These are phyloP conservation scores for Omphalotus olearius DNA, from an alignment of 1,284 basidiomycete genomes.

Conservation along the genomic window DNA sequence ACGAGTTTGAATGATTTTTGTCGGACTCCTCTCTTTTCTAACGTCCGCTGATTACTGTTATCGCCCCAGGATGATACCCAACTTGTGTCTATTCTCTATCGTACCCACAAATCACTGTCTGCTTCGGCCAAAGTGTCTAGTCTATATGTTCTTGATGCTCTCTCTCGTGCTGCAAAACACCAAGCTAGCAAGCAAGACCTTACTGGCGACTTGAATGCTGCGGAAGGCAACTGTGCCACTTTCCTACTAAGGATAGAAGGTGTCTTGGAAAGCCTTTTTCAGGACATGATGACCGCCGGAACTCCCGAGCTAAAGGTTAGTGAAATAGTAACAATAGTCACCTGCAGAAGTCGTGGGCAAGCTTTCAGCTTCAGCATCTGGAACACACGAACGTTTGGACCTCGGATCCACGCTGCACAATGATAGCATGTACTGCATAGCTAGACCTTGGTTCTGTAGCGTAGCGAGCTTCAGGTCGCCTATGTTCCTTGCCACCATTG, in stretches of 20 bases:
- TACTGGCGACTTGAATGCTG: conserved; percentile 48
- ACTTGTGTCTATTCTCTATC: conserved; percentile 80
- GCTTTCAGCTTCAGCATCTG: background rate
- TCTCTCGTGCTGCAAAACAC: conserved; percentile 77
- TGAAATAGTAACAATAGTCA: conserved; percentile 22
- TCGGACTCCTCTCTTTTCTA: conserved; percentile 5
- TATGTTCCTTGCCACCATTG: too few species aligned
- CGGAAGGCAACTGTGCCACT: conserved; percentile 70
- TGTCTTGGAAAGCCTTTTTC: conserved; percentile 78
- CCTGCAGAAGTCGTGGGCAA: background rate
- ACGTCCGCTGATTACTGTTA: conserved; percentile 4
- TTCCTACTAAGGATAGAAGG: conserved; percentile 86
- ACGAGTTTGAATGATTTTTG: conserved; percentile 21
- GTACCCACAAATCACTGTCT: conserved; percentile 75
- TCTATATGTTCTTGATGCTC: conserved; percentile 87
- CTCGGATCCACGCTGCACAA: too few species aligned
- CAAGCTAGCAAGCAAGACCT: conserved; percentile 63
- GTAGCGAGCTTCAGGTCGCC: background rate
- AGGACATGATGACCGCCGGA: conserved; percentile 68
- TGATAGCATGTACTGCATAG: background rate
- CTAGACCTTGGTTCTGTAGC: conserved; percentile 1
- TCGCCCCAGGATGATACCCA: conserved; percentile 69
- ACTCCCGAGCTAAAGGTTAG: conserved; percentile 80
- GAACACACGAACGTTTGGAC: too few species aligned
- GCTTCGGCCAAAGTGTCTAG: conserved; percentile 70